Base-by-base conservation (phyloP, 345 rosid genomes). In the Aquilaria malaccensis region DNA sequence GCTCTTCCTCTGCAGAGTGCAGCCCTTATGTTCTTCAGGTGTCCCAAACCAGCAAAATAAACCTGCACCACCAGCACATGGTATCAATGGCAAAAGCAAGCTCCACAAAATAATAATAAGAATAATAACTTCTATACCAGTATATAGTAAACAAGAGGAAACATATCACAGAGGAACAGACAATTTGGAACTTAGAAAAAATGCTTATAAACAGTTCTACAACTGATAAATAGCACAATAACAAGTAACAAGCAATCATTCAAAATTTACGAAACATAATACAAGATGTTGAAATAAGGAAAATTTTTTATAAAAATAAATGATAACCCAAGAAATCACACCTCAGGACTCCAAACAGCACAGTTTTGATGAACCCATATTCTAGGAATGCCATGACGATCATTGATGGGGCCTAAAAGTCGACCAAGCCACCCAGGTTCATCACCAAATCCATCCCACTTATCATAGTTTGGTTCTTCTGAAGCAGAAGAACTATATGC, bases 331-430 rank as follows among this genome's bases (percentile, higher is more conserved):
- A 56, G 54, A 52, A 46, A 56, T 43, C 61, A 45, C 67, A 89
- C 98, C 98, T 93, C 98, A 10, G 98, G 98, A 83, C 98, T 93
- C 97, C 97, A 93, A 37, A 93, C 97, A 14, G 98, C 97, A 68
- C 98, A 93, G 51, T 85, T 80, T 79, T 87, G 98, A 80, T 89
- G 98, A 80, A 89, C 98, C 98, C 98, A 93, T 49, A 86, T 93
- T 75, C 97, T 84, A 75, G 98, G 91, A 76, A 93, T 89, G 63
- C 98, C 98, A 79, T 87, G 76, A 11, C 96, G 95, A 67, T 93
- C 98, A 61, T 89, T 89, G 72, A 89, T 74, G 59, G 98, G 97
- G 59, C 98, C 98, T 79, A 93, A 76, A 14, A 89, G 83, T 61
- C 85, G 91, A 63, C 97, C 98, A 70, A 93, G 94, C 98, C 98